These are phyloP conservation scores for Durotheca rogersii DNA, from an alignment of 495 filamentous ascomycete genomes.

Conservation along the genomic window DNA sequence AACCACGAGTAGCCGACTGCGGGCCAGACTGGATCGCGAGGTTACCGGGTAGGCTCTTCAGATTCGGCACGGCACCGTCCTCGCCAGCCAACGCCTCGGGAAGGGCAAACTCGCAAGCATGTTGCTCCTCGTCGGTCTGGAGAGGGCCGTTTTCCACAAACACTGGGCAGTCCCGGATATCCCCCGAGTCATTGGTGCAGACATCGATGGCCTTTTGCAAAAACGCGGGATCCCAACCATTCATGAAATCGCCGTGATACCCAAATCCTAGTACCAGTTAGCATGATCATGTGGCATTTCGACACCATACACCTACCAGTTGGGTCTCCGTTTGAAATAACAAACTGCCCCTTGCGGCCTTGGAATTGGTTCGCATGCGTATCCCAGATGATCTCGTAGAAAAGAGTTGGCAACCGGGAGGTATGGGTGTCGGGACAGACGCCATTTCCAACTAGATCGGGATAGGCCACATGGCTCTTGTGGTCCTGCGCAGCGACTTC, in stretches of 20 bases:
- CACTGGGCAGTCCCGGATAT: slow-evolving; percentile 55
- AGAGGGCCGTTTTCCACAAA: slow-evolving; percentile 46
- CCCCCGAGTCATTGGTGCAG: slow-evolving; percentile 56
- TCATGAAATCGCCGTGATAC: slow-evolving; percentile 86
- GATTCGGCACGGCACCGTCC: slow-evolving; percentile 32
- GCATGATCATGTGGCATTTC: background rate
- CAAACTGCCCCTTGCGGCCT: slow-evolving; percentile 67
- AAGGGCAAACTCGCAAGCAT: slow-evolving; percentile 39
- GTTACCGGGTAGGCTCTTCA: slow-evolving; percentile 42
- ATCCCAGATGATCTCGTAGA: slow-evolving; percentile 87
- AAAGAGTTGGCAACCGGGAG: slow-evolving; percentile 68
- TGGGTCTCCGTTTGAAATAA: slow-evolving; percentile 81
- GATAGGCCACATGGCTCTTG: slow-evolving; percentile 75
- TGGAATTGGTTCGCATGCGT: slow-evolving; percentile 62
- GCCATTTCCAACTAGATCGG: slow-evolving; percentile 70
- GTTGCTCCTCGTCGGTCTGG: slow-evolving; percentile 38
- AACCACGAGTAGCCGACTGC: slow-evolving; percentile 34
- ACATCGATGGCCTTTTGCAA: slow-evolving; percentile 59
- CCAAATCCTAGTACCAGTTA: slow-evolving; percentile 60
- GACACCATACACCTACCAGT: slow-evolving; percentile 50
- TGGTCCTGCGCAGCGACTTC: slow-evolving; percentile 62
- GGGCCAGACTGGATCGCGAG: slow-evolving; percentile 41
- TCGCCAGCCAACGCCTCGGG: slow-evolving; percentile 37
- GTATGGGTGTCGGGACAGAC: slow-evolving; percentile 72
- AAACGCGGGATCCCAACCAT: slow-evolving; percentile 68